Evolutionary conservation across 371 early-diverging fungal species (phyloP), one percentile per base, ranked within the genome.

Genomic region (Mucor piriformis): DNA sequence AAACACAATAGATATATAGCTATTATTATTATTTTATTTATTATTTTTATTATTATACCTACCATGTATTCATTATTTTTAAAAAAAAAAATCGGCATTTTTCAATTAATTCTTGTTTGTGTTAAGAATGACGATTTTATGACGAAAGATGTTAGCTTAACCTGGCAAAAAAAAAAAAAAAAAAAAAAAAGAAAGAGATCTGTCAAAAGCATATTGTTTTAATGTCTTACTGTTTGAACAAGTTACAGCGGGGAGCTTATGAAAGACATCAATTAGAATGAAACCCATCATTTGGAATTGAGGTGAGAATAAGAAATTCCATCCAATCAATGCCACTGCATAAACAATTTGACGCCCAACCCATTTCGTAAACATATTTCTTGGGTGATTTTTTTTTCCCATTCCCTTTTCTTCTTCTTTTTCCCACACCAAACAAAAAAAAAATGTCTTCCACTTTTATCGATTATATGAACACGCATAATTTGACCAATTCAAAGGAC

Each of bases 371-470:
- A 46, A 34, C 21, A 42, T 47, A n/a, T 57, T 57, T 18, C 49
- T 58, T 42, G 43, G 59, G 50, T 59, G 52, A 59, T 52, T 52
- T 59, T 44, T 52, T 43, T 32, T 12, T 43, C 46, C 25, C 46
- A 29, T 51, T 52, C n/a, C 29, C 21, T 37, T 56, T 40, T 44
- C 53, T 34, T 57, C 25, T 42, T 48, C 35, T 42, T 47, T 53
- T 40, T 44, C 46, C 53, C 43, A 38, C 18, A 32, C 24, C 0
- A 47, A 24, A 27, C 11, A 43, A 43, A 44, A 20, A 13, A 52
- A 18, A 15, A 44, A 57, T 57, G 51, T 57, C 53, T 50, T 64
- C 64, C 43, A 25, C 61, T 34, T 56, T 35, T 50, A 44, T 65
- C 38, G 51, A 55, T 2, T 10, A 23, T 21, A 35, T 44, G 11